Base-by-base conservation (phyloP, 2,329 filamentous ascomycete genomes). In the Colletotrichum sp. region DNA sequence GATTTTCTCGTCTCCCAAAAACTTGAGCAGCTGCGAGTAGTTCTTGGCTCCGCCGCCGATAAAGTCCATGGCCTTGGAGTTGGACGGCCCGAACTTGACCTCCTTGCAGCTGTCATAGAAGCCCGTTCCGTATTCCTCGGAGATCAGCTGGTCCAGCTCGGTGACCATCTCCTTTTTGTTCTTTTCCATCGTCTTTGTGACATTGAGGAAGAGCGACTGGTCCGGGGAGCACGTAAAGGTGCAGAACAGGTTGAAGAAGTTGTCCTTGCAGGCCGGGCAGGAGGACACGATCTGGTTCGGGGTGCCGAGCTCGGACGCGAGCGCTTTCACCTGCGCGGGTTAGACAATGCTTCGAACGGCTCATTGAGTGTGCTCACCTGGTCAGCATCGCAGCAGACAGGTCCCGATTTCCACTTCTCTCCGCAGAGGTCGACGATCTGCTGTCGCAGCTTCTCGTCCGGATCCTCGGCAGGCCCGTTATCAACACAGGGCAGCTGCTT, bases 71-170 rank as follows among this genome's bases (percentile, higher is more conserved):
- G 96, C 97, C 81, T 94, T 96, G 76, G 95, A 94, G 82, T 98
- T 98, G 57, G 96, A 96, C 8, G 96, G 94, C 44, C 97, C 97
- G 81, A 99, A 98, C 83, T 99, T 99, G 86, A 99, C 96, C 84
- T 99, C 96, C 86, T 99, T 99, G 88, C 97, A 99, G 86, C 97
- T 99, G 85, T 98, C 91, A 84, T 96, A 99, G 87, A 99, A 98
- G 2, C 95, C 96, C 10, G 91, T 90, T 59, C 95, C 96, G 83
- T 98, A 99, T 69, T 94, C 89, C 72, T 96, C 90, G 3, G 95
- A 95, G 80, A 98, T 92, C 8, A 99, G 88, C 82, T 98, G 96
- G 82, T 98, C 96, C 26, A 99, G 87, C 86, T 98, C 95, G 2
- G 94, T 95, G 16, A 98, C 96, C 72, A 85, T 85, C 3, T 82